Base-by-base conservation (phyloP, 2,329 filamentous ascomycete species). In the Mycogone perniciosa region DNA sequence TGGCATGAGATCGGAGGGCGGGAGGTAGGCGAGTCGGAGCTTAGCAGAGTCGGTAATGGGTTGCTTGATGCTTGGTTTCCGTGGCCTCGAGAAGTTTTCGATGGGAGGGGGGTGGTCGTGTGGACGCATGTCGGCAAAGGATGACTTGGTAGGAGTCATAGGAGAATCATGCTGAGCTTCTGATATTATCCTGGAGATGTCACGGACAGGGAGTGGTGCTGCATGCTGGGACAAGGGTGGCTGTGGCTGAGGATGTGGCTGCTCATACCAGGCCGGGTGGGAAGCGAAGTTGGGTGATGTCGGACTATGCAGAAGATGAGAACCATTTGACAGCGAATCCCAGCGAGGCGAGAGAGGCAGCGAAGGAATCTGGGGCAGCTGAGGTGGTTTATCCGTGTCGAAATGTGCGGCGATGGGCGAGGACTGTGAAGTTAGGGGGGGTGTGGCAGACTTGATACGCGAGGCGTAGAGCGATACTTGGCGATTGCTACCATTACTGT, bases 81-180 rank as follows among this genome's bases (percentile, higher is more conserved):
- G 71, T 39, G 79, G 79, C 37, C 79, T 72, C n/a, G 79, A 82
- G 62, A 82, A 82, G 64, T 82, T 82, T 59, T 76, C 75, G 42
- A 79, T 69, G 42, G 63, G 60, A 56, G 68, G 65, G 47, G 60
- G 63, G 20, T 20, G 20, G 44, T 70, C 67, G 45, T 65, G 60
- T 64, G 59, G 55, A 40, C 71, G 63, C 52, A 67, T 56, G 50
- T 71, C 67, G 41, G 60, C 51, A 35, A 62, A 57, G 39, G 66
- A 67, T 42, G 64, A 62, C 50, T 68, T 65, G 33, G 62, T 56
- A 41, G 20, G 20, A 20, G 54, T 61, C 47, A 68, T 49, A 7
- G 60, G 55, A 44, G 44, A 53, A 13, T 41, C 61, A n/a, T 39
- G 44, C 7, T 50, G 48, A 40, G 44, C 34, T 20, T 39, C 44